Evolutionary conservation across 2,329 filamentous ascomycete species (phyloP), one percentile per base, ranked within the genome.

Genomic region (Aspergillus oerlinghausenensis): DNA sequence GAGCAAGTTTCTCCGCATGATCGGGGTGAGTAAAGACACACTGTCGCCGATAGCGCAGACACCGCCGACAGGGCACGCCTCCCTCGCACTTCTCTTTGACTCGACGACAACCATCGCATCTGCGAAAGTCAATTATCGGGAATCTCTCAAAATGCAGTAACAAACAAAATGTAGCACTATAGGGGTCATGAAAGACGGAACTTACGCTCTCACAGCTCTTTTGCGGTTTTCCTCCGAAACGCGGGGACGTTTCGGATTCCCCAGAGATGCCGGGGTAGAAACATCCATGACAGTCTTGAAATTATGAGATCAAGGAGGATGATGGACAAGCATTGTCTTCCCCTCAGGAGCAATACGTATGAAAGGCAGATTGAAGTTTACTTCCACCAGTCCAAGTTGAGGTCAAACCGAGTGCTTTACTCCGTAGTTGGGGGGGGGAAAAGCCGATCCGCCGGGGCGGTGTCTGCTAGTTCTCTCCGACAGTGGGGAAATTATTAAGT

Each of bases 11-110:
- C 57, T 72, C 70, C 47, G 60, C 63, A 47, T 68, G 69, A 49
- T 74, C 72, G 35, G 71, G 67, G 51, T 72, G 74, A 9, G 73
- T 74, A 60, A 82, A 82, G 56, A 79, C 73, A 66, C 81, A 83
- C 62, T 77, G 76, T 47, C 80, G 76, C 57, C 76, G 77, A 61
- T 82, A 77, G 57, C 79, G 79, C 55, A 77, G 72, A 64, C 81
- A 83, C 54, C 81, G 72, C 49, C 79, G 77, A 63, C 81, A 83
- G 1, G 81, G 81, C 19, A 81, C 73, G 51, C 80, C 81, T 49
- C 81, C 81, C 62, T 83, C 80, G 63, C 81, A 83, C 69, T 82
- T 82, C 66, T 83, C 81, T 64, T 83, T 83, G 56, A 80, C 75
- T 59, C 80, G 75, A 57, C 81, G 79, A 66, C 80, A 83, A 52